These are phyloP conservation scores for Nigrospora osmanthi DNA, from an alignment of 2,329 filamentous ascomycete genomes.

Conservation along the genomic window DNA sequence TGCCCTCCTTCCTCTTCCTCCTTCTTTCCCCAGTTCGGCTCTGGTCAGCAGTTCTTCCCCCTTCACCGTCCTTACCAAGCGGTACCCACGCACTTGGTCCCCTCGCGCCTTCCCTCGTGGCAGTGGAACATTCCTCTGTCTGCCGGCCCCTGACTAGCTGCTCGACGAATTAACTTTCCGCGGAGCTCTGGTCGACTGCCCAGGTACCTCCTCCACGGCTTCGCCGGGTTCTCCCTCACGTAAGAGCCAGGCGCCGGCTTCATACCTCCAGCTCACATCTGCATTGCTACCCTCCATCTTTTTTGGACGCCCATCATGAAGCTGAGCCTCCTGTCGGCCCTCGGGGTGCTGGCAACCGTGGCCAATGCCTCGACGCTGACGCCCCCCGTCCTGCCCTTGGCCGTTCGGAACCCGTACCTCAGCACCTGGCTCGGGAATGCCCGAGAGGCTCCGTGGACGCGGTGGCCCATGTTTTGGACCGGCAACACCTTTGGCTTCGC, in stretches of 20 bases:
- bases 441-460: slow-evolving; percentile 67
- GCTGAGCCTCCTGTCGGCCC: slow-evolving; percentile 15
- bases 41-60: not conserved
- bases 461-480: slow-evolving; percentile 84
- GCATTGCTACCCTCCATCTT: not conserved
- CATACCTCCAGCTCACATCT: not conserved
- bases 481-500: slow-evolving; percentile 44
- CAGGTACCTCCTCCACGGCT: no score
- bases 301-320: slow-evolving; percentile 13
- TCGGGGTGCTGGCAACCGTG: slow-evolving; percentile 22
- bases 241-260: no score
- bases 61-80: no score
- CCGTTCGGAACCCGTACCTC: slow-evolving; percentile 53
- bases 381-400: slow-evolving; percentile 47
- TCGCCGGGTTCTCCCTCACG: no score
- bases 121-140: no score
- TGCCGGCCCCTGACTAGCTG: no score
- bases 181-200: no score
- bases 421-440: slow-evolving; percentile 58
- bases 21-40: not conserved
- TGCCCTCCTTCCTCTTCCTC: not conserved
- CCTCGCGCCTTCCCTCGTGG: no score
- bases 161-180: no score
- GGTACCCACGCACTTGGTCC: no score
- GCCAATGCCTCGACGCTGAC: slow-evolving; percentile 42